A percentile compares a stretch with the other conserved stretches of the same genome.
Evolutionary conservation across 768 basidiomycete genomes (phyloP).

Genomic region (Panaeolus papilionaceus): DNA sequence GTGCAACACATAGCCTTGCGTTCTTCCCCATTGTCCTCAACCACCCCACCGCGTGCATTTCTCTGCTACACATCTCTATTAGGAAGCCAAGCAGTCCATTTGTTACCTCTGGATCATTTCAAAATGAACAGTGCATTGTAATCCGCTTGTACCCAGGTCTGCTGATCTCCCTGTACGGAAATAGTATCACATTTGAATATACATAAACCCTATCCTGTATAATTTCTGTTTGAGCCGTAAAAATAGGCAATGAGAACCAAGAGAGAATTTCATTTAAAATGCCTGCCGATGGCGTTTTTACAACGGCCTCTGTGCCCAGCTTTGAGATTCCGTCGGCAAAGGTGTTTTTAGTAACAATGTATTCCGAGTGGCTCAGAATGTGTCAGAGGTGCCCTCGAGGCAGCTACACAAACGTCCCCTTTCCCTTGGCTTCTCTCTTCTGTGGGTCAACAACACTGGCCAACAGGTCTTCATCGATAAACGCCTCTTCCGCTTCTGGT

Average conservation of each 20-base stretch:
- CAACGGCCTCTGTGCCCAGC: not conserved
- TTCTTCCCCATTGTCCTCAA: not conserved
- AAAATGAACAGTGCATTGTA: not conserved
- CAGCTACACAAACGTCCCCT: not conserved
- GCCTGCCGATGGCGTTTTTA: slow-evolving; percentile 1
- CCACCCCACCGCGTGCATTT: not conserved
- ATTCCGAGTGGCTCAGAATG: not conserved
- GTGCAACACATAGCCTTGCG: not conserved
- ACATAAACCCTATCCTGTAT: not conserved
- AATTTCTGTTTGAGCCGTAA: not conserved
- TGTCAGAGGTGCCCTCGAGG: slow-evolving; percentile 6
- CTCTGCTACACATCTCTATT: not conserved
- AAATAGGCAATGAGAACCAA: not conserved
- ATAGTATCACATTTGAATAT: not conserved
- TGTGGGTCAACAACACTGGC: not conserved
- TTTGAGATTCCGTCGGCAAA: slow-evolving; percentile 5
- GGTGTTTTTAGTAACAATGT: not conserved
- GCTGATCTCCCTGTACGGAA: not conserved
- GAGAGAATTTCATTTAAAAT: not conserved
- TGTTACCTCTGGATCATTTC: not conserved
- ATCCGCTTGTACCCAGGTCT: not conserved
- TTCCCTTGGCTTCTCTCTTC: not conserved
- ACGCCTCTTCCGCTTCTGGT: not conserved
- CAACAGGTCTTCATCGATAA: not conserved
- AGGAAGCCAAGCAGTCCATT: not conserved